These are phyloP conservation scores for Gloeostereum incarnatum DNA, from an alignment of 768 basidiomycete species.

Conservation along the genomic window DNA sequence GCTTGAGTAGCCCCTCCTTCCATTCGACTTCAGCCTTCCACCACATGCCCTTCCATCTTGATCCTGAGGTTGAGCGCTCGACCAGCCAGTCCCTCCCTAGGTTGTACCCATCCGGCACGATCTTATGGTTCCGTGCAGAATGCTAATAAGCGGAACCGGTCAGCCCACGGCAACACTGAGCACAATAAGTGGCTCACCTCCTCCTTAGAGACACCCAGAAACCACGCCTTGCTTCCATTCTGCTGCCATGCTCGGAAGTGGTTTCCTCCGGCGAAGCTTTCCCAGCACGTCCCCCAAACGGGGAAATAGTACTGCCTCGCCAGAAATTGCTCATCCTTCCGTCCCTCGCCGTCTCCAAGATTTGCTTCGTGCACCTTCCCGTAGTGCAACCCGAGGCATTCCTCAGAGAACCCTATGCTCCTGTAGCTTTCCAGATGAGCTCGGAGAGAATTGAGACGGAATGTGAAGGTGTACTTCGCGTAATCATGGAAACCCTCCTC, in stretches of 20 bases:
- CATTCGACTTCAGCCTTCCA: slow-evolving; percentile 78
- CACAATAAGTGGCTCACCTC: slow-evolving; percentile 22
- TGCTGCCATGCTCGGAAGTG: slow-evolving; percentile 89
- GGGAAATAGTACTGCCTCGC: slow-evolving; percentile 75
- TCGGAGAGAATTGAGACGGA: neutral
- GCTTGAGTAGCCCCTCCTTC: slow-evolving; percentile 57
- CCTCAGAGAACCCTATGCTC: slow-evolving; percentile 75
- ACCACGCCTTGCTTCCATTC: slow-evolving; percentile 80
- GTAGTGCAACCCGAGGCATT: slow-evolving; percentile 74
- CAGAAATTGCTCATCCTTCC: slow-evolving; percentile 59
- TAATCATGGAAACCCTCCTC: slow-evolving; percentile 63
- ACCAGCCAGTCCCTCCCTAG: slow-evolving; percentile 70
- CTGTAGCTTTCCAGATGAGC: slow-evolving; percentile 20
- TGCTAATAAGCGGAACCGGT: slow-evolving; percentile 21
- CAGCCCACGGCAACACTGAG: neutral
- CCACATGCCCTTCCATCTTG: slow-evolving; percentile 52
- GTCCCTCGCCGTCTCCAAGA: slow-evolving; percentile 75
- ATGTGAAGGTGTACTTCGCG: slow-evolving; percentile 37
- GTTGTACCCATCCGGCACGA: slow-evolving; percentile 75
- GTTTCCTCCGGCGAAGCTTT: slow-evolving; percentile 73
- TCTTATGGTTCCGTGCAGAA: slow-evolving; percentile 59
- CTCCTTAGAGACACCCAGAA: slow-evolving; percentile 75
- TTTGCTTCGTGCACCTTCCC: slow-evolving; percentile 73
- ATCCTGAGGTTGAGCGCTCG: slow-evolving; percentile 48
- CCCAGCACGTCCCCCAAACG: slow-evolving; percentile 82